phyloP scores from a whole-genome alignment of 176 grass and related monocot species.

The Avena atlantica region DNA sequence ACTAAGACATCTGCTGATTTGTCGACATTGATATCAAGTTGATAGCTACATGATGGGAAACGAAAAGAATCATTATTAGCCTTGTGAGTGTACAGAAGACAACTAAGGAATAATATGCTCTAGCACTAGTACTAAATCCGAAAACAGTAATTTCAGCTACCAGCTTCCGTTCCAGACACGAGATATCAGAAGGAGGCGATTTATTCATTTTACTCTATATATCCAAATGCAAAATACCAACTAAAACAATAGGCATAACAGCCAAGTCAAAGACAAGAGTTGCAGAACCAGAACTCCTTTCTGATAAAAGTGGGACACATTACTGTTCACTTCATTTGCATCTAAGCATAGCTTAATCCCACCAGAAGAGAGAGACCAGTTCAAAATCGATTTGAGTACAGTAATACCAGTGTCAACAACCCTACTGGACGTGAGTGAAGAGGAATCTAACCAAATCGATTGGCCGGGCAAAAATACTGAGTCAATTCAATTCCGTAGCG shows the following conservation, averaged over 20 bases:
- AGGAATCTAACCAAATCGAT: neutral
- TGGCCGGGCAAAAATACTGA: neutral
- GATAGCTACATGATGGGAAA: slow-evolving; percentile 65
- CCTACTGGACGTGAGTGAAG: neutral
- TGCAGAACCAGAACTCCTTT: slow-evolving; percentile 1
- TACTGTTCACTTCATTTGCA: neutral
- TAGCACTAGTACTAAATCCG: slow-evolving; percentile 25
- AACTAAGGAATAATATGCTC: slow-evolving; percentile 23
- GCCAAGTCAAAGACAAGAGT: slow-evolving; percentile 13
- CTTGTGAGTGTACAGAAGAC: slow-evolving; percentile 24
- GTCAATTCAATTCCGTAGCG: slow-evolving; percentile 33
- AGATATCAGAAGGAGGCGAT: slow-evolving; percentile 11
- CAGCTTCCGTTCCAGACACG: slow-evolving; percentile 38
- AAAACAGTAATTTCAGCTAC: slow-evolving; percentile 28
- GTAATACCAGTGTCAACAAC: neutral
- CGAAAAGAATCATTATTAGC: slow-evolving; percentile 34
- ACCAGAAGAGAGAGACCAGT: slow-evolving; percentile 13
- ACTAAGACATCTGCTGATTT: slow-evolving; percentile 73
- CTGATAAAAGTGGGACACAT: neutral
- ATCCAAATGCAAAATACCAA: neutral
- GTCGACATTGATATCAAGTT: slow-evolving; percentile 79
- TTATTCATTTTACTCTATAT: neutral
- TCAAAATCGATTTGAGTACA: neutral
- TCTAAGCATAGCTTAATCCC: slow-evolving; percentile 17
- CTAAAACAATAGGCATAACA: slow-evolving; percentile 1